phyloP scores from a whole-genome alignment of 805 yeast species.

The Cyberlindnera lachancei region DNA sequence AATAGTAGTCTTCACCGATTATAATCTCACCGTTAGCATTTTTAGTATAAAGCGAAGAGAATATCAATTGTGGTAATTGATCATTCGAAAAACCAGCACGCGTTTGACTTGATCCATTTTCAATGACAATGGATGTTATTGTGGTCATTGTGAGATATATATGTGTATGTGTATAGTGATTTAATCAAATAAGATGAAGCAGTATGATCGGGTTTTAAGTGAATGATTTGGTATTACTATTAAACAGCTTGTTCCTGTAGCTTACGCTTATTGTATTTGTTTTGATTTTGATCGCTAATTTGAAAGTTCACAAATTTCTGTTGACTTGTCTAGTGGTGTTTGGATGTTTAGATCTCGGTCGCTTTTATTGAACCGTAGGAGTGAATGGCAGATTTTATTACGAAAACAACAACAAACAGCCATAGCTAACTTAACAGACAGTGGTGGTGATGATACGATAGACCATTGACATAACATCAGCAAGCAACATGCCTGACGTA shows the following conservation, averaged over 20 bases:
- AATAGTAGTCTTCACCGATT: slow-evolving; percentile 25
- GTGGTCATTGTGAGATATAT: slow-evolving; percentile 8
- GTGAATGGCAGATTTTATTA: too few species aligned
- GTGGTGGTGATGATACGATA: too few species aligned
- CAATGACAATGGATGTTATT: slow-evolving; percentile 61
- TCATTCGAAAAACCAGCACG: slow-evolving; percentile 66
- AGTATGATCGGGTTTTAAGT: too few species aligned
- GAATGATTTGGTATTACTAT: too few species aligned
- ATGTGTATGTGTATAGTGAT: too few species aligned
- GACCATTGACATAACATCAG: too few species aligned
- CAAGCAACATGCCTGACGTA: slow-evolving; percentile 9
- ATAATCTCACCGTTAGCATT: slow-evolving; percentile 21
- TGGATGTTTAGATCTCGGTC: too few species aligned
- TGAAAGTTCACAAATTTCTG: too few species aligned
- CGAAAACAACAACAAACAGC: neutral
- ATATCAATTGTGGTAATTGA: slow-evolving; percentile 51
- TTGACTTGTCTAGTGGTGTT: too few species aligned
- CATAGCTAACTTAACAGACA: neutral
- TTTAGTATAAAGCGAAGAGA: slow-evolving; percentile 49
- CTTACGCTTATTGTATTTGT: neutral
- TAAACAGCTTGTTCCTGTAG: neutral
- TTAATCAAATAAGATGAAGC: too few species aligned
- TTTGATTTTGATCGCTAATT: too few species aligned
- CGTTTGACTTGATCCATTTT: slow-evolving; percentile 56
- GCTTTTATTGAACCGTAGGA: too few species aligned